phyloP scores from a whole-genome alignment of 164 flowering plant species.

The Magnolia changhungtana region DNA sequence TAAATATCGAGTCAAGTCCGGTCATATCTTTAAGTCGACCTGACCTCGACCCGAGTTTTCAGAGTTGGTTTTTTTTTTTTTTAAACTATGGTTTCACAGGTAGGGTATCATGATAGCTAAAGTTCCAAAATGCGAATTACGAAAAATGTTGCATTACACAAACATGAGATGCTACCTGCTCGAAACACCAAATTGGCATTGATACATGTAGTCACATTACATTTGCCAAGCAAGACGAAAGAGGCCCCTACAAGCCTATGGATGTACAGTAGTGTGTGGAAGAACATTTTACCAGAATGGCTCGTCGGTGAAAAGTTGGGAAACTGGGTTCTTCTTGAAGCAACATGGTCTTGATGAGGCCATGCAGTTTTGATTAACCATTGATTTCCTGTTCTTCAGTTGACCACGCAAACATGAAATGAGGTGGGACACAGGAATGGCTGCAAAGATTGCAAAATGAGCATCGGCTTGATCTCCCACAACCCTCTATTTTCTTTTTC shows the following conservation, averaged over 20 bases:
- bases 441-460: neutral
- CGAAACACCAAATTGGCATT: neutral
- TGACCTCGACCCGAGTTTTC: no score
- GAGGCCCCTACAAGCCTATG: conserved; percentile 8
- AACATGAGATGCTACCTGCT: neutral
- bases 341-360: conserved; percentile 3
- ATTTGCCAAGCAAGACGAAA: conserved; percentile 2
- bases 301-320: no score
- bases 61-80: no score
- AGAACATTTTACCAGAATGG: neutral
- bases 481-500: neutral
- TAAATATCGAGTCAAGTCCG: no score
- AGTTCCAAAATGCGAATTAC: neutral
- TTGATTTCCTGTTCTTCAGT: neutral
- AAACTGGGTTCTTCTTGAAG: neutral
- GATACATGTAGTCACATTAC: conserved; percentile 5
- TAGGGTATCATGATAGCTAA: no score
- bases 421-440: neutral
- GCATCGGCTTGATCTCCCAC: neutral
- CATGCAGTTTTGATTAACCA: neutral
- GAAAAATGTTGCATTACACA: neutral
- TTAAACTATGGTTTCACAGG: no score
- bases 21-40: no score
- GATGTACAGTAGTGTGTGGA: conserved; percentile 14
- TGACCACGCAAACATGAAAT: neutral